Evolutionary conservation across 2,329 filamentous ascomycete species (phyloP).

Genomic region (Aspergillus calidoustus): DNA sequence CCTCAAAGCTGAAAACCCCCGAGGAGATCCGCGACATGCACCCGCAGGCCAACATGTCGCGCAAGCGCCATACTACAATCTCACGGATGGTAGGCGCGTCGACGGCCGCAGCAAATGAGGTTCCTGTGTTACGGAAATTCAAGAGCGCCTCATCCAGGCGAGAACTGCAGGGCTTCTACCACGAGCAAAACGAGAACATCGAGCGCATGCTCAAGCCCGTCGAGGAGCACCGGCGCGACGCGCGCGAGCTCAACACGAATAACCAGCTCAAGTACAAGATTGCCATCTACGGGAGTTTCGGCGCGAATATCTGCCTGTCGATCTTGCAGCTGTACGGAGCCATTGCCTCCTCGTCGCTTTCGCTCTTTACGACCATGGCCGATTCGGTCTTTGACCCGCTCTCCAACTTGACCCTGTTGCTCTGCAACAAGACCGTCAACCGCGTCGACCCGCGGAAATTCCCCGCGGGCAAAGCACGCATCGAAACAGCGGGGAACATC

Average conservation of each 20-base stretch:
- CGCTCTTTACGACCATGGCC: constrained; percentile 96
- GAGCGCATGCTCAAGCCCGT: constrained; percentile 89
- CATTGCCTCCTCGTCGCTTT: constrained; percentile 83
- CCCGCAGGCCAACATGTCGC: constrained; percentile 70
- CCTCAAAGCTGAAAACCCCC: constrained; percentile 75
- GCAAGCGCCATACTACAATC: constrained; percentile 76
- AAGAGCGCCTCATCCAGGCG: constrained; percentile 20
- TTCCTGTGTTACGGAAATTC: constrained; percentile 20
- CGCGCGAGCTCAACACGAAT: constrained; percentile 76
- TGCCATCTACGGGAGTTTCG: constrained; percentile 70
- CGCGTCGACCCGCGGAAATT: constrained; percentile 85
- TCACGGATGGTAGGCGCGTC: constrained; percentile 64
- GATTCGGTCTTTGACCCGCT: constrained; percentile 93
- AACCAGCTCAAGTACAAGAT: constrained; percentile 71
- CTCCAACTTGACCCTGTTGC: constrained; percentile 83
- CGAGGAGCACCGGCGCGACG: constrained; percentile 83
- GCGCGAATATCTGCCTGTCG: constrained; percentile 78
- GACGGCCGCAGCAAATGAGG: constrained; percentile 42
- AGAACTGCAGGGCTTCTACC: constrained; percentile 77
- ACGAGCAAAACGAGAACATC: constrained; percentile 90
- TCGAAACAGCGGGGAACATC: constrained; percentile 96
- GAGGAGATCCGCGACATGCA: constrained; percentile 77
- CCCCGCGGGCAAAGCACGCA: constrained; percentile 87
- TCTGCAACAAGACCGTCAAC: constrained; percentile 85
- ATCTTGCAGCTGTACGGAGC: constrained; percentile 88